Conservation (phyloP, 2,329 filamentous ascomycete genomes). For the Aspergillus puulaauensis region DNA sequence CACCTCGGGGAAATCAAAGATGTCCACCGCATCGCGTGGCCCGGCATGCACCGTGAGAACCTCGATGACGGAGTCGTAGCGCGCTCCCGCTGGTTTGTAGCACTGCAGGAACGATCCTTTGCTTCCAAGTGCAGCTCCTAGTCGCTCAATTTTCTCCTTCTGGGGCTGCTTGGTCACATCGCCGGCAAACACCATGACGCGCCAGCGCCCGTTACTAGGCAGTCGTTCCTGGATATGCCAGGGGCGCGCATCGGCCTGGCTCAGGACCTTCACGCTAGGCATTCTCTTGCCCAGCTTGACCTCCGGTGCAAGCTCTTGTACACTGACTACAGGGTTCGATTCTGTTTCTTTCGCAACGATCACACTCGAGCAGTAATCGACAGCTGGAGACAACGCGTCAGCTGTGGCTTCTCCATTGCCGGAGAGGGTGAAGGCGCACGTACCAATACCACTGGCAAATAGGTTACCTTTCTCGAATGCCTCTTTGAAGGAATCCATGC, state of each 20-base stretch:
- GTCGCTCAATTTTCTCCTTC: slow-evolving; percentile 44
- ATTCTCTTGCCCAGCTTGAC: slow-evolving; percentile 37
- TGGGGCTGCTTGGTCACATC: slow-evolving; percentile 50
- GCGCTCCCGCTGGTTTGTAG: slow-evolving; percentile 37
- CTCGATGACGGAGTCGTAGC: slow-evolving; percentile 10
- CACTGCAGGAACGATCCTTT: slow-evolving; percentile 43
- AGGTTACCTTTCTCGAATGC: slow-evolving; percentile 60
- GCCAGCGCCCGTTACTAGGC: slow-evolving; percentile 38
- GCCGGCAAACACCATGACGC: slow-evolving; percentile 58
- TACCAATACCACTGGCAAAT: slow-evolving; percentile 57
- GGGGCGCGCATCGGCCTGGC: slow-evolving; percentile 39
- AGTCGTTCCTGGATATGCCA: slow-evolving; percentile 39
- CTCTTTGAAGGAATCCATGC: slow-evolving; percentile 62
- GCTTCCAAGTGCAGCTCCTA: slow-evolving; percentile 47
- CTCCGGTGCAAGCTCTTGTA: slow-evolving; percentile 20
- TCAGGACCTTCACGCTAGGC: slow-evolving; percentile 35
- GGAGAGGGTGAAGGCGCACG: slow-evolving; percentile 4
- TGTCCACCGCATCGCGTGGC: slow-evolving; percentile 3
- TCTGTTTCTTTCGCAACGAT: slow-evolving; percentile 56
- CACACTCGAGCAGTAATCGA: slow-evolving; percentile 58
- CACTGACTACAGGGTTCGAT: slow-evolving; percentile 30
- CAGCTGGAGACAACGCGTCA: slow-evolving; percentile 29
- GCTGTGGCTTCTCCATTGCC: neutral
- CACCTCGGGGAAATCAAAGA: slow-evolving; percentile 8
- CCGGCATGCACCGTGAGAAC: slow-evolving; percentile 10